Base-by-base conservation (phyloP, 331 rosid genomes). In the Arachis monticola region DNA sequence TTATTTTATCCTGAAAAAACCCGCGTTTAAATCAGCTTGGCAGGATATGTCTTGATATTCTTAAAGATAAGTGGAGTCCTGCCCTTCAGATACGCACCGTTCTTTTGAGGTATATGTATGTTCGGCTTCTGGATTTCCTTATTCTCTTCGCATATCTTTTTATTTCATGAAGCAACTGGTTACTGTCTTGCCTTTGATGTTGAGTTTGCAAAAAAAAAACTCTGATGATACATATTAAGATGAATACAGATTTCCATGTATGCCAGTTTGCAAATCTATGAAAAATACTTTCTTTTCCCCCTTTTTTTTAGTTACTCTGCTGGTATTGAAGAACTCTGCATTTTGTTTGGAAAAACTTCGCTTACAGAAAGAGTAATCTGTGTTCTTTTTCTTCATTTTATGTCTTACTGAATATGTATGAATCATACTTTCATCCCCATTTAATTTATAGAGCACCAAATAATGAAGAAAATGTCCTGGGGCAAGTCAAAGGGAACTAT, bases 81-180 rank as follows among this genome's bases (percentile, higher is more conserved):
- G 98, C 98, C 59, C 97, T 93, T 62, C 98, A 93, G 91, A 93
- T 93, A 60, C 91, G 98, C 82, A 93, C 98, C 67, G 98, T 93
- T 62, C 98, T 93, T 79, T 84, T 93, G 86, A 93, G 98, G 98
- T 93, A 92, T 73, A n/a, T 4, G 27, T 65, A 60, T 40, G 31
- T 57, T 52, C 14, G 9, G 22, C 27, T 75, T 9, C 32, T 75
- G 38, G 58, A 32, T 71, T 12, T 12, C 2, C 7, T 3, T 13
- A 5, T 13, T 58, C 46, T 58, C 45, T 48, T 42, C 55, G 69
- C 70, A 53, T 47, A 74, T 69, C 45, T 62, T 7, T 52, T 73
- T 52, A 35, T 73, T 46, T 56, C 17, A n/a, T 52, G 31, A 68
- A 58, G 45, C 57, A 64, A 35, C 47, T 41, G 38, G 32, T 13